Evolutionary conservation across 306 rosid genomes (phyloP).

Genomic region (Castanospermum australe): DNA sequence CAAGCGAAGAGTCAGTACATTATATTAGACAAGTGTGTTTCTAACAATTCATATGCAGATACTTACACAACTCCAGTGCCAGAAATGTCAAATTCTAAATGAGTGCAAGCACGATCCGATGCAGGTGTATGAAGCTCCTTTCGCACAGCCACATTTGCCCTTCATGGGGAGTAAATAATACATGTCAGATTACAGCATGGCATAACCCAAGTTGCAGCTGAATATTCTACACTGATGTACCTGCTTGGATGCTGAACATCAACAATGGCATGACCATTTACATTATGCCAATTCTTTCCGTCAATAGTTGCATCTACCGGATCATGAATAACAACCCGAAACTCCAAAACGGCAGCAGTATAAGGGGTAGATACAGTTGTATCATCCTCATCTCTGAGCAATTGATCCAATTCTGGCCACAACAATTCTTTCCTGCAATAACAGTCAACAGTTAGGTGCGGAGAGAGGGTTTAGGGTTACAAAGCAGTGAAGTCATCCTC

Average conservation of each 20-base stretch:
- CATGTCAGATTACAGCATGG: conserved; percentile 29
- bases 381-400: conserved; percentile 84
- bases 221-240: conserved; percentile 33
- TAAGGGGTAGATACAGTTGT: conserved; percentile 79
- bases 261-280: conserved; percentile 73
- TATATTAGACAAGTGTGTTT: not conserved
- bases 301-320: conserved; percentile 50
- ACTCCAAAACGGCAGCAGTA: conserved; percentile 84
- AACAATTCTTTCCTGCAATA: conserved; percentile 77
- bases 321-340: conserved; percentile 70
- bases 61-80: conserved; percentile 79
- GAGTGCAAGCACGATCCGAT: conserved; percentile 96
- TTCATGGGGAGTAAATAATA: conserved; percentile 43
- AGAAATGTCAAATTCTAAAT: conserved; percentile 88
- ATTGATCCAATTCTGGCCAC: conserved; percentile 89
- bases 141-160: conserved; percentile 90
- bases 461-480: not conserved
- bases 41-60: not conserved
- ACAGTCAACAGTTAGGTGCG: conserved; percentile 13
- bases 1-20: conserved; percentile 12
- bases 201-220: conserved; percentile 5
- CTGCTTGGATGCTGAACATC: conserved; percentile 99
- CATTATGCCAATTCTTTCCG: conserved; percentile 62
- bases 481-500: too few relatives aligned
- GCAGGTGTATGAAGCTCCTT: conserved; percentile 84